Evolutionary conservation across 2,329 filamentous ascomycete species (phyloP), one percentile per base, ranked within the genome.

Genomic region (Paecilomyces fulvus): DNA sequence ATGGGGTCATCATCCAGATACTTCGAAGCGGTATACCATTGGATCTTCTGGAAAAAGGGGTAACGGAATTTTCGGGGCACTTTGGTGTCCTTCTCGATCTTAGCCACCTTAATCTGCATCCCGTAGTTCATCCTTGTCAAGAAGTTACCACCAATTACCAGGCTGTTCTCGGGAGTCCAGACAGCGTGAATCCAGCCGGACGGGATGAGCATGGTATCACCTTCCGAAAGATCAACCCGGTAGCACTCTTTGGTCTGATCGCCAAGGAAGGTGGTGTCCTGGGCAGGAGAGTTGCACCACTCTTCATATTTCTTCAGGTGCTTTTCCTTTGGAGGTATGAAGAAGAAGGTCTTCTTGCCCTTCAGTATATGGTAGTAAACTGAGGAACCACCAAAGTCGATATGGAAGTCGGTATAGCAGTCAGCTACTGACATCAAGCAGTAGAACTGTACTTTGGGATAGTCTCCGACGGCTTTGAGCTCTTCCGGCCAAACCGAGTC

Each of bases 151-250:
- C 85, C 85, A 59, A 88, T 86, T 28, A 88, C 85, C 52, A 88
- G 71, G 63, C 84, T 87, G 64, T 87, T 84, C 62, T 84, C 80
- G 0, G 85, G 85, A 9, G 85, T 88, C 83, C 85, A 87, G 7
- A 88, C 85, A 23, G 85, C 84, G 64, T 88, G 85, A 54, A 88
- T 88, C 85, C 85, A 88, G 20, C 85, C 85, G 31, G 85, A 86
- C 3, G 85, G 85, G 60, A 88, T 88, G 49, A 88, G 73, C 81
- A 87, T 87, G 2, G 85, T 88, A 65, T 88, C 85, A 31, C 85
- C 85, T 59, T 83, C 82, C 52, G 78, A 80, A 3, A 88, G 76
- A 65, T 87, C 84, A 49, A 87, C 83, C 51, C 85, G 77, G 63
- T 84, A 86, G 67, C 84, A 87, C 61, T 87, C 84, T 59, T 84